Evolutionary conservation across 371 early-diverging fungal species (phyloP).

Genomic region (Coemansia sp.): DNA sequence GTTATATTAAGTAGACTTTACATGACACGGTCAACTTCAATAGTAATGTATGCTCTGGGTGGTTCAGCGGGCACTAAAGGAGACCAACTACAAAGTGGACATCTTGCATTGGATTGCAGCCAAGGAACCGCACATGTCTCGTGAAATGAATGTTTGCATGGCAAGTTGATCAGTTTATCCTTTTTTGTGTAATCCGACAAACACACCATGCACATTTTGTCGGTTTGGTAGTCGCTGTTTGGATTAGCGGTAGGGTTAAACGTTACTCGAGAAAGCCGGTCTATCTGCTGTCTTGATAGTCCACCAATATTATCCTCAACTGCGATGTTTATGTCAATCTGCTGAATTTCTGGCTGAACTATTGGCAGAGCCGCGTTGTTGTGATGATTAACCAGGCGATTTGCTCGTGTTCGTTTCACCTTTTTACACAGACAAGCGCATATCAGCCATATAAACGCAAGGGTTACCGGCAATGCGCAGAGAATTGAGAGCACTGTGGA

Average conservation of each 20-base stretch:
- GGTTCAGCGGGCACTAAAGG: too few relatives aligned
- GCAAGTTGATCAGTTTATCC: slow-evolving; percentile 56
- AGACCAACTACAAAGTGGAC: slow-evolving; percentile 55
- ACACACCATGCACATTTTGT: slow-evolving; percentile 61
- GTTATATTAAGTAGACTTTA: not conserved
- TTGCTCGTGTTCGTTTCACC: too few relatives aligned
- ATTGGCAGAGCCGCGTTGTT: too few relatives aligned
- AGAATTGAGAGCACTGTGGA: not conserved
- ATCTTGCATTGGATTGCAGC: slow-evolving; percentile 54
- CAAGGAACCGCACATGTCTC: slow-evolving; percentile 63
- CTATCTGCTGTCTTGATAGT: not conserved
- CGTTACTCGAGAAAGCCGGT: not conserved
- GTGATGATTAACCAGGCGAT: too few relatives aligned
- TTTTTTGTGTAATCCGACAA: slow-evolving; percentile 57
- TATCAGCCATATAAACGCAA: too few relatives aligned
- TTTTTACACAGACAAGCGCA: too few relatives aligned
- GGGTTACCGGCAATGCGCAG: not conserved
- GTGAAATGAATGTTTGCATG: slow-evolving; percentile 67
- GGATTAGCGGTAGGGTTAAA: not conserved
- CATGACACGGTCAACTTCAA: not conserved
- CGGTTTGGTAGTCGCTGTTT: not conserved
- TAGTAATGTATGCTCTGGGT: not conserved
- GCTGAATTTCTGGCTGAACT: too few relatives aligned
- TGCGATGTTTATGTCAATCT: too few relatives aligned
- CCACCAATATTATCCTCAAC: not conserved